phyloP scores from a whole-genome alignment of 352 stramenopile species.

The Pythium phragmitis region DNA sequence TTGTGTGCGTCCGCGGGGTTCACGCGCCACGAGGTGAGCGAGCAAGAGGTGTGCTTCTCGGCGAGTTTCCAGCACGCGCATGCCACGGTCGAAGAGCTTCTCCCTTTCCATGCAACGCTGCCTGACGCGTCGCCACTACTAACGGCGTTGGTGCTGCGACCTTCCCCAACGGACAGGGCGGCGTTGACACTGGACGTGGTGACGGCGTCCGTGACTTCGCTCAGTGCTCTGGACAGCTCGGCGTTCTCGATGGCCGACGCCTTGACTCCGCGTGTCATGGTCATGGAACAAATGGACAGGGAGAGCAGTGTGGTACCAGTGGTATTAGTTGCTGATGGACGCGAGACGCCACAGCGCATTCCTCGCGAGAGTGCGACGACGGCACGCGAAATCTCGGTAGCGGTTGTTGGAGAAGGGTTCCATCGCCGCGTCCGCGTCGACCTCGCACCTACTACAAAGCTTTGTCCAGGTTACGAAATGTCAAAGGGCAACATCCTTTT shows the following conservation, averaged over 20 bases:
- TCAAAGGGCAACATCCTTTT: constrained; percentile 5
- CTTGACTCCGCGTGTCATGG: not conserved
- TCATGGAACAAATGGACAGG: constrained; percentile 1
- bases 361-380: not conserved
- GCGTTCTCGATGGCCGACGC: not conserved
- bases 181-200: not conserved
- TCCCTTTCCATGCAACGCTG: not conserved
- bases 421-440: constrained; percentile 18
- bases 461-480: not conserved
- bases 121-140: not conserved
- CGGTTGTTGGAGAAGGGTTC: constrained; percentile 25
- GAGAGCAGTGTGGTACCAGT: not conserved
- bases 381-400: not conserved
- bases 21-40: not conserved
- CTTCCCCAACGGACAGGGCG: not conserved
- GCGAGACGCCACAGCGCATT: not conserved
- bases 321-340: not conserved
- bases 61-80: constrained; percentile 6
- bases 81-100: not conserved
- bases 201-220: not conserved
- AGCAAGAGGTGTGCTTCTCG: constrained; percentile 11
- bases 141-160: not conserved
- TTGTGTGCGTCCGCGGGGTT: constrained; percentile 22
- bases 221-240: not conserved
- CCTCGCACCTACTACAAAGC: not conserved